Base-by-base conservation (phyloP, 73 alveolate genomes). In the Strombidium stylifer region DNA sequence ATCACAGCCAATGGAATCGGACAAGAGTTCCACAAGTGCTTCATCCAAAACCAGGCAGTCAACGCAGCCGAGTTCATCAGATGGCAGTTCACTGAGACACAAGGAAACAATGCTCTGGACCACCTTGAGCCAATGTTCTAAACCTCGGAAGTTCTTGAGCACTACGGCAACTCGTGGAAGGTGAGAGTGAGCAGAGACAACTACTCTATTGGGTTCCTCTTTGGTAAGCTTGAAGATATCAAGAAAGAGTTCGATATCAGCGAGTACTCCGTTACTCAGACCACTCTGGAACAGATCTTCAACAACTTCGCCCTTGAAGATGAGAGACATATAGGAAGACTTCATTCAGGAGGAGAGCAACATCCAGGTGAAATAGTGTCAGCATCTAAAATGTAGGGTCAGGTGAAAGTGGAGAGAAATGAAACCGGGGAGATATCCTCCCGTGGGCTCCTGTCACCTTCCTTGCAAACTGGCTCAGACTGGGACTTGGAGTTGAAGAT, bases 271-370 rank as follows among this genome's bases (percentile, higher is more conserved):
- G 69, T 87, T 25, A 66, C 78, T 37, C 62, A 59, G 70, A 73
- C 97, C 39, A 77, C 95, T 15, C 85, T 90, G 23, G 97, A 92
- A 83, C 93, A 92, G 74, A 85, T 92, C 87, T 92, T 92, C 72
- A 92, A 84, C 62, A 69, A 68, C 51, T 89, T 89, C 65, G 95
- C 95, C 3, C 65, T 52, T 48, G 80, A 50, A 45, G 85, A 45
- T 35, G 93, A 84, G 25, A 44, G 65, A 37, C n/a, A n/a, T n/a
- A n/a, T n/a, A n/a, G n/a, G n/a, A n/a, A n/a, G n/a, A n/a, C n/a
- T n/a, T n/a, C n/a, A n/a, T n/a, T n/a, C n/a, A n/a, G n/a, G n/a
- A n/a, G n/a, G n/a, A n/a, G n/a, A n/a, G n/a, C n/a, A n/a, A n/a
- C n/a, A n/a, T n/a, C n/a, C n/a, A n/a, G n/a, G n/a, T n/a, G n/a